A percentile compares a stretch with the other conserved stretches of the same genome.
Conservation (phyloP, 192 early-diverging fungal species). For the Backusella australiensis region DNA sequence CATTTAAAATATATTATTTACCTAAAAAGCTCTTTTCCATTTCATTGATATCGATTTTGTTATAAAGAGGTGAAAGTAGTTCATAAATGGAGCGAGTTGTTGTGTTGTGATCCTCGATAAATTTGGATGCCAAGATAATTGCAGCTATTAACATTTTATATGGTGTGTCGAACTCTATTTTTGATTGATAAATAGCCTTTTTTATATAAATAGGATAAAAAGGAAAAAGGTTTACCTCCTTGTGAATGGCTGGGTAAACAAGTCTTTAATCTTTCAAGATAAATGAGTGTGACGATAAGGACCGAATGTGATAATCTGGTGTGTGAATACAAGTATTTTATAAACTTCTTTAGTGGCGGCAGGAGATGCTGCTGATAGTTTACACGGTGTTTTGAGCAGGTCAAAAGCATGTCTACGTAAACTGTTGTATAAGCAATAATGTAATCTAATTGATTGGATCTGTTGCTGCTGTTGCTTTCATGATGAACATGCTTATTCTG, state of each 20-base stretch:
- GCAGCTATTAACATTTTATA: constrained; percentile 38
- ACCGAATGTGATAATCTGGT: constrained; percentile 26
- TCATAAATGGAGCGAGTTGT: constrained; percentile 20
- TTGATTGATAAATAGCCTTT: neutral
- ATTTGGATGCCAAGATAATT: constrained; percentile 35
- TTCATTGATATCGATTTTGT: constrained; percentile 27
- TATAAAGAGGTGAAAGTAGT: constrained; percentile 21
- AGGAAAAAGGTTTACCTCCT: constrained; percentile 3
- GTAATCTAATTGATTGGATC: neutral
- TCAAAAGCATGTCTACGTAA: neutral
- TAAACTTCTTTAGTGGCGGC: constrained; percentile 19
- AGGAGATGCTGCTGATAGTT: constrained; percentile 8
- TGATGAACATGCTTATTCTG: neutral
- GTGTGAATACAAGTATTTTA: constrained; percentile 21
- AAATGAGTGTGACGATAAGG: constrained; percentile 58
- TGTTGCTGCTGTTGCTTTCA: neutral
- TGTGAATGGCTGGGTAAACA: constrained; percentile 40
- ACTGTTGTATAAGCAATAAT: neutral
- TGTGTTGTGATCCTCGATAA: constrained; percentile 25
- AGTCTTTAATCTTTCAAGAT: constrained; percentile 65
- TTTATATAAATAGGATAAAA: neutral
- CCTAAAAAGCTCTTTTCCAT: constrained; percentile 39
- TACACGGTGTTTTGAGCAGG: neutral
- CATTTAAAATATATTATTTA: neutral
- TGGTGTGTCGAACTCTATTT: constrained; percentile 37